Evolutionary conservation across 139 green algal genomes (phyloP).

Genomic region (Gonium pectorale): DNA sequence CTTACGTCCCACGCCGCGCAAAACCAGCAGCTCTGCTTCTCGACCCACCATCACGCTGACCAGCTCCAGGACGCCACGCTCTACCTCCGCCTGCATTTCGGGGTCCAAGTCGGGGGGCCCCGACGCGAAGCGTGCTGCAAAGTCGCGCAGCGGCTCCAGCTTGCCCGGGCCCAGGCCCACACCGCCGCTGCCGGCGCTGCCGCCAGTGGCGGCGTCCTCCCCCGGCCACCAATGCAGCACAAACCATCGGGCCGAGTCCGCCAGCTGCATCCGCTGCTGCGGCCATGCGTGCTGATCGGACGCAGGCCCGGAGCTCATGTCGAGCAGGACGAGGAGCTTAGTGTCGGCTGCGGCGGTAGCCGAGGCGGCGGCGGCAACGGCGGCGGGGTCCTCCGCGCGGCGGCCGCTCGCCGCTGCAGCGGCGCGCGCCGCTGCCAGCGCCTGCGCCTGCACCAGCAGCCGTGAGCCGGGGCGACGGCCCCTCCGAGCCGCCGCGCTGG

Average conservation of each 20-base stretch:
- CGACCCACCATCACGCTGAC: not conserved
- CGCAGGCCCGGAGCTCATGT: not conserved
- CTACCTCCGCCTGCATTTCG: not conserved
- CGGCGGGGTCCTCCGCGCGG: not conserved
- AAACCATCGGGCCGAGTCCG: not conserved
- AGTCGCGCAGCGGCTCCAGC: not conserved
- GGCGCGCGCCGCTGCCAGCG: not conserved
- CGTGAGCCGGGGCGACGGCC: not conserved
- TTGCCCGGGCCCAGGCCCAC: not conserved
- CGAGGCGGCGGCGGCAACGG: not conserved
- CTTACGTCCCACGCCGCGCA: not conserved
- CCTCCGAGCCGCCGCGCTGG: not conserved
- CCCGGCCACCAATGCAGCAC: slow-evolving; percentile 4
- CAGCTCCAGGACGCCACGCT: not conserved
- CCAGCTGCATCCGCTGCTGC: not conserved
- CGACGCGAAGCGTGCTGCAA: not conserved
- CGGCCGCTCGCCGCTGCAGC: not conserved
- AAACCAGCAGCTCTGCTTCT: not conserved
- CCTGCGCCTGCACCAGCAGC: not conserved
- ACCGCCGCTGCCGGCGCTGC: not conserved
- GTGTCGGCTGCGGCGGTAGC: not conserved
- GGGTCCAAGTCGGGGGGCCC: not conserved
- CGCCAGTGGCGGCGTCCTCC: not conserved
- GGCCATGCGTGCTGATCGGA: not conserved
- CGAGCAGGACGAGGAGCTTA: not conserved